Conservation (phyloP, 2,329 filamentous ascomycete genomes). For the Colletotrichum sp. region DNA sequence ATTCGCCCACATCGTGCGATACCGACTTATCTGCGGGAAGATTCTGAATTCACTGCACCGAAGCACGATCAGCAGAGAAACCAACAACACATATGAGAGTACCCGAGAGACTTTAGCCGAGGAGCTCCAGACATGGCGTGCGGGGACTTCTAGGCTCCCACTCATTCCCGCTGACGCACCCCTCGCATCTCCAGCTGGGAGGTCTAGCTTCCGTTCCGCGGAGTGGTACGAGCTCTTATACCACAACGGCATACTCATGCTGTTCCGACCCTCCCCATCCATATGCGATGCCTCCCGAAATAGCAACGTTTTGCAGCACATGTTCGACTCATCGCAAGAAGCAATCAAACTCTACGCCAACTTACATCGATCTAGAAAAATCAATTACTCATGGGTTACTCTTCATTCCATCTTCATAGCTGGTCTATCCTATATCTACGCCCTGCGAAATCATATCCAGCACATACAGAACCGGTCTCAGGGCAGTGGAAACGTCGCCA, state of each 20-base stretch:
- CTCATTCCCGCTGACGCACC: constrained; percentile 28
- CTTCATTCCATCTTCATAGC: constrained; percentile 54
- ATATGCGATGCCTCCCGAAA: constrained; percentile 30
- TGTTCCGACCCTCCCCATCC: constrained; percentile 44
- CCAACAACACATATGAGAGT: constrained; percentile 14
- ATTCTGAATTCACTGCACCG: constrained; percentile 40
- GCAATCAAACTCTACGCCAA: constrained; percentile 47
- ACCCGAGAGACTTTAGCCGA: constrained; percentile 28
- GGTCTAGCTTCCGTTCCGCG: constrained; percentile 43
- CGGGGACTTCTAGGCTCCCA: constrained; percentile 28
- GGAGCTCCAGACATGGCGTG: constrained; percentile 36
- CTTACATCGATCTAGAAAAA: constrained; percentile 46
- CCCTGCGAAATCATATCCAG: constrained; percentile 43
- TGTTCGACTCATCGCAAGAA: constrained; percentile 42
- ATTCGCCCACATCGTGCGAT: constrained; percentile 44
- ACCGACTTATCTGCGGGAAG: constrained; percentile 44
- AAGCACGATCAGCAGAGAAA: constrained; percentile 23
- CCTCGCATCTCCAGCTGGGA: constrained; percentile 22
- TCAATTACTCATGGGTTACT: constrained; percentile 55
- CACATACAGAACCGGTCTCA: constrained; percentile 24
- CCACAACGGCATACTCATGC: constrained; percentile 46
- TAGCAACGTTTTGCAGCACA: constrained; percentile 34
- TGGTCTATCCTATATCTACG: constrained; percentile 48
- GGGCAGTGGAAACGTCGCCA: not conserved
- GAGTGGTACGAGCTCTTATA: constrained; percentile 49